Conservation (phyloP, 2,329 filamentous ascomycete genomes). For the Pseudogymnoascus sp. region DNA sequence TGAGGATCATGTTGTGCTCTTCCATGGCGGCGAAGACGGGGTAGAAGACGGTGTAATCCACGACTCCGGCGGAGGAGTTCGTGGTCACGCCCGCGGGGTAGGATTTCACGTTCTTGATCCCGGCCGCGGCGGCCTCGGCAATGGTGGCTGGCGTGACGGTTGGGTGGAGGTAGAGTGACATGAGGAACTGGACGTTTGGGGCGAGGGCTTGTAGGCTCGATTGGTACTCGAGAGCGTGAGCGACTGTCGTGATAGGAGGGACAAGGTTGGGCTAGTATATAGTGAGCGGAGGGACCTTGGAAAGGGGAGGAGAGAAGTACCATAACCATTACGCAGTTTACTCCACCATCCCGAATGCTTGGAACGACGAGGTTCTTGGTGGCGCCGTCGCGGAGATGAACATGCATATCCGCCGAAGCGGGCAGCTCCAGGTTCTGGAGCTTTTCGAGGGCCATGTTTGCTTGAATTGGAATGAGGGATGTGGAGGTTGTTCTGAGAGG, state of each 20-base stretch:
- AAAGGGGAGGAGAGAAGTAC: constrained; percentile 24
- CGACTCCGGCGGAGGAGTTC: constrained; percentile 60
- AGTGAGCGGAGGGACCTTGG: constrained; percentile 10
- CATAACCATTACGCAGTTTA: constrained; percentile 53
- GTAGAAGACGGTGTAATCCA: constrained; percentile 62
- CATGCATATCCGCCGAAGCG: constrained; percentile 55
- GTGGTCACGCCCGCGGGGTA: constrained; percentile 50
- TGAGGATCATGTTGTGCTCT: constrained; percentile 69
- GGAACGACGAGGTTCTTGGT: constrained; percentile 52
- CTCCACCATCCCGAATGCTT: constrained; percentile 50
- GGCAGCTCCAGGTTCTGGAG: constrained; percentile 43
- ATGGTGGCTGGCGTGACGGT: constrained; percentile 22
- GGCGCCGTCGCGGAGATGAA: constrained; percentile 60
- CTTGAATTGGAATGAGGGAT: not conserved
- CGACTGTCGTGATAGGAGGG: constrained; percentile 53
- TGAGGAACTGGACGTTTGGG: constrained; percentile 58
- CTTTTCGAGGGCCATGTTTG: constrained; percentile 17
- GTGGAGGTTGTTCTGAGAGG: not conserved
- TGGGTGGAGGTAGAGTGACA: constrained; percentile 47
- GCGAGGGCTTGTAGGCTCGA: constrained; percentile 50
- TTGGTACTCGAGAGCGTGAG: constrained; percentile 58
- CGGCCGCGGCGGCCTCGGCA: constrained; percentile 21
- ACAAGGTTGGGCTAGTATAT: constrained; percentile 51
- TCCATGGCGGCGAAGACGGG: constrained; percentile 88
- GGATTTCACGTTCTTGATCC: constrained; percentile 23